Conservation (phyloP, 208 protist species). For the Acanthamoeba royreba region DNA sequence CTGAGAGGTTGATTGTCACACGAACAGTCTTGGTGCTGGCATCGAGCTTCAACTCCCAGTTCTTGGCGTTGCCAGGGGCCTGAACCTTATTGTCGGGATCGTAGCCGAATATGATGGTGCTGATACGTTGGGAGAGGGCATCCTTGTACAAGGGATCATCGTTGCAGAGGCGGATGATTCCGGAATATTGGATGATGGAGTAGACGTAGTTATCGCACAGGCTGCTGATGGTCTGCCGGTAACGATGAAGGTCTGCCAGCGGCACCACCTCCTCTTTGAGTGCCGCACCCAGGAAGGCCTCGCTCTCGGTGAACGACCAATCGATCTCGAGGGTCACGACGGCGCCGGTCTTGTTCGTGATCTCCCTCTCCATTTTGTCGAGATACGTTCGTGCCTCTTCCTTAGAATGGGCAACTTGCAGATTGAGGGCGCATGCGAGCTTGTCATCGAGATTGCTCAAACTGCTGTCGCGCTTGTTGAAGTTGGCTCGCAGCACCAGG, state of each 20-base stretch:
- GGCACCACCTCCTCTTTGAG: neutral
- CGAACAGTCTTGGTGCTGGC: neutral
- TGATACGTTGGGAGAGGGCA: neutral
- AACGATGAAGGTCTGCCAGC: neutral
- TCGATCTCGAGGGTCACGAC: neutral
- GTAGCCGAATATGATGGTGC: neutral
- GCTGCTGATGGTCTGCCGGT: neutral
- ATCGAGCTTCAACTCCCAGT: neutral
- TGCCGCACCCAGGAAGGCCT: neutral
- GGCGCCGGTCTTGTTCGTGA: neutral
- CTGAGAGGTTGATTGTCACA: neutral
- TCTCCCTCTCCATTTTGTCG: neutral
- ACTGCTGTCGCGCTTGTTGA: neutral
- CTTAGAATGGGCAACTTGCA: neutral
- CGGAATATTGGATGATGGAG: neutral
- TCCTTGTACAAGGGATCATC: neutral
- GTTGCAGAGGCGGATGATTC: neutral
- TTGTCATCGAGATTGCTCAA: neutral
- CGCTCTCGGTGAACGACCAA: neutral
- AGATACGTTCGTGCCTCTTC: neutral
- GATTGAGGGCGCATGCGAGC: neutral
- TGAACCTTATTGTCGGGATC: neutral
- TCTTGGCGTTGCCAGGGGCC: neutral
- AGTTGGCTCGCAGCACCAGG: neutral
- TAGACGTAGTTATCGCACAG: neutral